Evolutionary conservation across 805 yeast species (phyloP).

Genomic region (Kuraishia piskuri): DNA sequence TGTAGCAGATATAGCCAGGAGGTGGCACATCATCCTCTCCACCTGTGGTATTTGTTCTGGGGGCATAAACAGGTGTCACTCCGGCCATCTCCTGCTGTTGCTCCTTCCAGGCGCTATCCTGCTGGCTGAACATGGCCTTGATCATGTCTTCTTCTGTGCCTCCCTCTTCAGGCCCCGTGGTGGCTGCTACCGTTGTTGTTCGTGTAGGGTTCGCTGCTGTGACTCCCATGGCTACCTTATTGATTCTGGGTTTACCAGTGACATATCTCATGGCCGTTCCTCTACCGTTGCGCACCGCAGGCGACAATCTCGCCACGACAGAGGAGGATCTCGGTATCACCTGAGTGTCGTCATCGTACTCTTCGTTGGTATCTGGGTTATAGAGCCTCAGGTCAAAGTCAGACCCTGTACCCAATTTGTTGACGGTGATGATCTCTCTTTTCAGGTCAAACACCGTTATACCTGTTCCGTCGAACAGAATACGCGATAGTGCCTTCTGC

Average conservation of each 20-base stretch:
- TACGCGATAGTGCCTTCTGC: conserved; percentile 69
- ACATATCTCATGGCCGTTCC: conserved; percentile 65
- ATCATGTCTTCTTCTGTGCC: conserved; percentile 80
- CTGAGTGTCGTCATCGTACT: conserved; percentile 79
- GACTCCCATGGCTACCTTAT: conserved; percentile 14
- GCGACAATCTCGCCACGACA: conserved; percentile 73
- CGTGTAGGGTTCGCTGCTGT: conserved; percentile 5
- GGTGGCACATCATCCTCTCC: conserved; percentile 75
- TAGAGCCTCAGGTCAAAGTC: conserved; percentile 74
- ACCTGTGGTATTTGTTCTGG: conserved; percentile 16
- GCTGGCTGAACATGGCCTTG: conserved; percentile 85
- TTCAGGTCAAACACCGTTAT: conserved; percentile 91
- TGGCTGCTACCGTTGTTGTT: conserved; percentile 9
- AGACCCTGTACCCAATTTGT: conserved; percentile 73
- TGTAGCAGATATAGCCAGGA: conserved; percentile 90
- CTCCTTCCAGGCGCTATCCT: conserved; percentile 90
- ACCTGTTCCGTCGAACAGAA: conserved; percentile 94
- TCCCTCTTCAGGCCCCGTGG: conserved; percentile 12
- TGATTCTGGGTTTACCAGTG: conserved; percentile 58
- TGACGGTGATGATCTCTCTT: conserved; percentile 77
- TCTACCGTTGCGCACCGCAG: conserved; percentile 40
- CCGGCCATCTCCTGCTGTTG: conserved; percentile 87
- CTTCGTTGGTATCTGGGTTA: conserved; percentile 56
- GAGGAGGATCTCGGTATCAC: conserved; percentile 87
- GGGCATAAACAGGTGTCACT: conserved; percentile 56